phyloP scores from a whole-genome alignment of 768 basidiomycete genomes.

The Heimioporus sp. region DNA sequence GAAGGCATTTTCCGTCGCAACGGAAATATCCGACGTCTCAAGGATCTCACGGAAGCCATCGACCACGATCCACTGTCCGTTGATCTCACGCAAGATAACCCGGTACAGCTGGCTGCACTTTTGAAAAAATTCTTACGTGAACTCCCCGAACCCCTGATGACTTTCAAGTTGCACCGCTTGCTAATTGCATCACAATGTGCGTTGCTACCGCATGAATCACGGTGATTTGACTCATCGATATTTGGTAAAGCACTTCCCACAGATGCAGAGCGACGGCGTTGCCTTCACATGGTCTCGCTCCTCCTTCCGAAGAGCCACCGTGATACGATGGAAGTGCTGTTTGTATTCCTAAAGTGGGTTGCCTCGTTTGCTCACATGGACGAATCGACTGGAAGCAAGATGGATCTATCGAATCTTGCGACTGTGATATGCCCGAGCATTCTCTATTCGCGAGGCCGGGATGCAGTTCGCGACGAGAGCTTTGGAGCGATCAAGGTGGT shows the following conservation, averaged over 20 bases:
- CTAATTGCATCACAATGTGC: conserved; percentile 86
- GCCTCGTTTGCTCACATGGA: conserved; percentile 98
- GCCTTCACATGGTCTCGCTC: conserved; percentile 82
- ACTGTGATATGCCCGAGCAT: conserved; percentile 99
- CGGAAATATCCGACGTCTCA: conserved; percentile 92
- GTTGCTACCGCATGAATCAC: conserved; percentile 29
- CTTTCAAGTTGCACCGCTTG: conserved; percentile 87
- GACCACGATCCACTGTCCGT: conserved; percentile 93
- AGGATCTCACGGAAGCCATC: conserved; percentile 87
- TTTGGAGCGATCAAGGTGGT: conserved; percentile 86
- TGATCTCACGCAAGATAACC: conserved; percentile 91
- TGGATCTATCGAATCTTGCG: conserved; percentile 94
- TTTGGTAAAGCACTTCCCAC: conserved; percentile 57
- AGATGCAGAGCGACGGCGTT: conserved; percentile 75
- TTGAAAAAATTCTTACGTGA: conserved; percentile 97
- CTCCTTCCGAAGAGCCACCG: conserved; percentile 91
- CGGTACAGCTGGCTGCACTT: conserved; percentile 94
- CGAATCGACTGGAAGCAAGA: conserved; percentile 95
- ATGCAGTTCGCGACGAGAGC: conserved; percentile 90
- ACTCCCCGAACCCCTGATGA: conserved; percentile 93
- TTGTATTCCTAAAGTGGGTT: conserved; percentile 99
- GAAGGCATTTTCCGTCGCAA: conserved; percentile 99
- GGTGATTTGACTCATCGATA: conserved; percentile 9
- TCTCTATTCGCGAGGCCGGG: conserved; percentile 81
- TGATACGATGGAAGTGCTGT: conserved; percentile 96